Conservation (phyloP, 1,284 basidiomycete genomes). For the Xerocomus minutiporus region DNA sequence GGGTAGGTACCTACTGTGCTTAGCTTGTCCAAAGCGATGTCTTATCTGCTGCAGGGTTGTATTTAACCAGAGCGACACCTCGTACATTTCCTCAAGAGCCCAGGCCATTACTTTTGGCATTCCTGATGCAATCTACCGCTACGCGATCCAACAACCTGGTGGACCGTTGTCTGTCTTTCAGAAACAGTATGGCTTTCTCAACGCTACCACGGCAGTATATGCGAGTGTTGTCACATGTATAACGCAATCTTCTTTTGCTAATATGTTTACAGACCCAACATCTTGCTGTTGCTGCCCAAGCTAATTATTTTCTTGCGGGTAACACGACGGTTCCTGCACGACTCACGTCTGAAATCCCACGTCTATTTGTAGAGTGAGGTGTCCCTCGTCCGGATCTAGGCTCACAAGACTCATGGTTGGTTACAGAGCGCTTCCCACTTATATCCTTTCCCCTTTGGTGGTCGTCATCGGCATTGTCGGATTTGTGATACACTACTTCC, state of each 20-base stretch:
- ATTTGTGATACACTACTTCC: conserved; percentile 43
- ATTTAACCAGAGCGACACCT: conserved; percentile 38
- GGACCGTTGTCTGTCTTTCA: conserved; percentile 45
- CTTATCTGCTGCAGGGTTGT: conserved; percentile 37
- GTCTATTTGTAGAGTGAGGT: conserved; percentile 56
- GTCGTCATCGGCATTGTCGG: conserved; percentile 45
- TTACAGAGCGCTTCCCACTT: conserved; percentile 46
- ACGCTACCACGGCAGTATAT: conserved; percentile 47
- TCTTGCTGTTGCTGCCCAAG: conserved; percentile 50
- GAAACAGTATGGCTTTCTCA: conserved; percentile 45
- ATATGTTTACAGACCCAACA: conserved; percentile 44
- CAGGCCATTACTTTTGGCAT: conserved; percentile 43
- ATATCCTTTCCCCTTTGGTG: conserved; percentile 45
- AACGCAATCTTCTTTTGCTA: neutral
- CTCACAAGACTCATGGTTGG: conserved; percentile 8
- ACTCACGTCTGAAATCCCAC: conserved; percentile 39
- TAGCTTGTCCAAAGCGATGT: neutral
- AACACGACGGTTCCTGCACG: conserved; percentile 36
- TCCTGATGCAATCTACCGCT: conserved; percentile 52
- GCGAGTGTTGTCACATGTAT: conserved; percentile 34
- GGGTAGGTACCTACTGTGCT: conserved; percentile 36
- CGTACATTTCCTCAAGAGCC: conserved; percentile 48
- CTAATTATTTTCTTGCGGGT: conserved; percentile 48
- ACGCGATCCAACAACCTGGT: conserved; percentile 37
- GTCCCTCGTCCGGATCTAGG: neutral